Evolutionary conservation across 306 rosid genomes (phyloP).

Genomic region (Elaeagnus macrophylla): DNA sequence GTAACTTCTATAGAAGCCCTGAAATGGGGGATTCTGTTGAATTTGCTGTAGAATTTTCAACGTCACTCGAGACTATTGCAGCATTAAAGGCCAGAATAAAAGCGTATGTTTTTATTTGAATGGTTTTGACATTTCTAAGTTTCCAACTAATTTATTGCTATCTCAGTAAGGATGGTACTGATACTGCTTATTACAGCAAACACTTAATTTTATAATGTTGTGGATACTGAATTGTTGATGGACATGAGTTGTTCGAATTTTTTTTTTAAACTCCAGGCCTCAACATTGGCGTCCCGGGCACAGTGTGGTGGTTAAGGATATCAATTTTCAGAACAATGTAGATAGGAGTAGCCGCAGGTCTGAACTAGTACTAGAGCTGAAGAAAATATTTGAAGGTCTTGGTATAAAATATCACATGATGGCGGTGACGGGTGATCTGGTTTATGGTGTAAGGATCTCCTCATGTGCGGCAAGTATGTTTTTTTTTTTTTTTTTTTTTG

Average conservation of each 20-base stretch:
- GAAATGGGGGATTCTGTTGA: constrained; percentile 71
- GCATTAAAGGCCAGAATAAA: constrained; percentile 50
- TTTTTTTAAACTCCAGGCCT: constrained; percentile 38
- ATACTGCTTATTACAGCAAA: no score
- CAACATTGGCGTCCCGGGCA: constrained; percentile 65
- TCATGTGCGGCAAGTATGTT: not conserved
- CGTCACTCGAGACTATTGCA: constrained; percentile 59
- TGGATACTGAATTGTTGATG: no score
- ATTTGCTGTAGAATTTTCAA: constrained; percentile 56
- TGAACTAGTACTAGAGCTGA: constrained; percentile 64
- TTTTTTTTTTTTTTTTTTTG: no score
- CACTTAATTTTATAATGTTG: no score
- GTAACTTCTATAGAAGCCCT: constrained; percentile 85
- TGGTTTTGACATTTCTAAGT: no score
- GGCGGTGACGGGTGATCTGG: constrained; percentile 13
- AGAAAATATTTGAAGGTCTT: constrained; percentile 64
- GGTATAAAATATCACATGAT: constrained; percentile 48
- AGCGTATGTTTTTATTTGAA: constrained; percentile 27
- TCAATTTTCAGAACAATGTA: constrained; percentile 64
- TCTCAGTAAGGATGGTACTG: no score
- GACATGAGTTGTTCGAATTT: not conserved
- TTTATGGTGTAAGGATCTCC: not conserved
- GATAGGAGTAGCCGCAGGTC: constrained; percentile 62
- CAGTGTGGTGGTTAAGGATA: constrained; percentile 51
- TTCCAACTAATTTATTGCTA: no score